Evolutionary conservation across 352 stramenopile species (phyloP).

Genomic region (Globisporangium apiculatum): DNA sequence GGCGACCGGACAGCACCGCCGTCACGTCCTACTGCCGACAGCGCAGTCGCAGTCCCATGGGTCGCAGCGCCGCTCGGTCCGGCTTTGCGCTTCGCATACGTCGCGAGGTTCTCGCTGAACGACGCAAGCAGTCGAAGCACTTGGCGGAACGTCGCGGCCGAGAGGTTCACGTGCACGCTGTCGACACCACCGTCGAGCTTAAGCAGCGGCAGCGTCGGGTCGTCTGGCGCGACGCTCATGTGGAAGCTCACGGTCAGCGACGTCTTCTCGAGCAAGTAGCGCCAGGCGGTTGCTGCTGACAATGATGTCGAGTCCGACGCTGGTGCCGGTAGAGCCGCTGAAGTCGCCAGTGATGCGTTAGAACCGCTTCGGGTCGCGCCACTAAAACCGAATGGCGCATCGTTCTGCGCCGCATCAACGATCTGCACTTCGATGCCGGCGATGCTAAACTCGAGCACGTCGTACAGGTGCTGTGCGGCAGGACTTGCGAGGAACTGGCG

Average conservation of each 20-base stretch:
- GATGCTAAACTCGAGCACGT: conserved; percentile 72
- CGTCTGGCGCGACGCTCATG: conserved; percentile 69
- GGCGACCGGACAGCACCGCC: not conserved
- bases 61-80: conserved; percentile 1
- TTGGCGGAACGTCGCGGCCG: conserved; percentile 44
- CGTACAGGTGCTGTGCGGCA: conserved; percentile 53
- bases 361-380: not conserved
- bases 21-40: not conserved
- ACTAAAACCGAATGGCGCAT: not conserved
- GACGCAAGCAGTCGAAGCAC: conserved; percentile 57
- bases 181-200: conserved; percentile 71
- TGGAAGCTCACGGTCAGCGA: conserved; percentile 66
- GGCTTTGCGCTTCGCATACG: conserved; percentile 28
- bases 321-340: no score
- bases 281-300: conserved; percentile 21
- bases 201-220: conserved; percentile 68
- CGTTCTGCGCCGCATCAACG: conserved; percentile 16
- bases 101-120: conserved; percentile 61
- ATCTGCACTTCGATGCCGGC: conserved; percentile 73
- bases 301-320: not conserved
- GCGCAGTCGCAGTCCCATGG: not conserved
- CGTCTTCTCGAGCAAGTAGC: conserved; percentile 69
- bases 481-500: conserved; percentile 12
- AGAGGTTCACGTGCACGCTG: conserved; percentile 68
- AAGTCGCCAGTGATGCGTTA: conserved; percentile 9